phyloP scores from a whole-genome alignment of 495 filamentous ascomycete genomes.

The Lentithecium fluviatile region DNA sequence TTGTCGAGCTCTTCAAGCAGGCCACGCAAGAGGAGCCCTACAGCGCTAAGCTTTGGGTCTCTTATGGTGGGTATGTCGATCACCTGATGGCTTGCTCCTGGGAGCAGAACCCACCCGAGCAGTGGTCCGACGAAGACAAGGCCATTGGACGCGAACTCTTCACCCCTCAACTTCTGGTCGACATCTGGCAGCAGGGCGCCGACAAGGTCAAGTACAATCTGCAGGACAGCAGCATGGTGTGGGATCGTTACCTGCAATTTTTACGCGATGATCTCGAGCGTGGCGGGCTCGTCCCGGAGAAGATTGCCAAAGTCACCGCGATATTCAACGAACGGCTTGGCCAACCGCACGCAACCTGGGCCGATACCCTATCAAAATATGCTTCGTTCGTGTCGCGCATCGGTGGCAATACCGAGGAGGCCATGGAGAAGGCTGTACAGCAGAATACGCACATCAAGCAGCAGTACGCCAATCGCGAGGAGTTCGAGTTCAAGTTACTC shows the following conservation, averaged over 20 bases:
- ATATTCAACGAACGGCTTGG: slow-evolving; percentile 73
- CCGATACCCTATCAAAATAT: slow-evolving; percentile 77
- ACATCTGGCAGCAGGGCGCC: slow-evolving; percentile 76
- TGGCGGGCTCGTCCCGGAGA: slow-evolving; percentile 52
- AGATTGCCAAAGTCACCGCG: slow-evolving; percentile 62
- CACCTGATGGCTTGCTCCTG: slow-evolving; percentile 64
- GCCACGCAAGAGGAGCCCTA: slow-evolving; percentile 79
- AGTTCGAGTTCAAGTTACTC: slow-evolving; percentile 66
- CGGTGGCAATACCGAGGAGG: slow-evolving; percentile 70
- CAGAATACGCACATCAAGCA: slow-evolving; percentile 67
- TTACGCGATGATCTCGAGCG: slow-evolving; percentile 61
- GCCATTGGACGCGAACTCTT: slow-evolving; percentile 75
- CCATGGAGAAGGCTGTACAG: slow-evolving; percentile 70
- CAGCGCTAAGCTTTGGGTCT: slow-evolving; percentile 81
- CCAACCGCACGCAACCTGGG: slow-evolving; percentile 81
- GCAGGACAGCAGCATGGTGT: slow-evolving; percentile 82
- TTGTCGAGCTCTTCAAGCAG: slow-evolving; percentile 80
- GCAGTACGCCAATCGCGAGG: slow-evolving; percentile 65
- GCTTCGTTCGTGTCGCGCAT: slow-evolving; percentile 78
- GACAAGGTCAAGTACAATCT: slow-evolving; percentile 78
- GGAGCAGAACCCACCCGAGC: slow-evolving; percentile 41
- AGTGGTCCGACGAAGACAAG: slow-evolving; percentile 76
- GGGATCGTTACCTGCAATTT: slow-evolving; percentile 73
- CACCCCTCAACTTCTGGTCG: slow-evolving; percentile 67
- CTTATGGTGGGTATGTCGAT: slow-evolving; percentile 84